These are phyloP conservation scores for Nasturtium officinale DNA, from an alignment of 345 rosid species.

Conservation along the genomic window DNA sequence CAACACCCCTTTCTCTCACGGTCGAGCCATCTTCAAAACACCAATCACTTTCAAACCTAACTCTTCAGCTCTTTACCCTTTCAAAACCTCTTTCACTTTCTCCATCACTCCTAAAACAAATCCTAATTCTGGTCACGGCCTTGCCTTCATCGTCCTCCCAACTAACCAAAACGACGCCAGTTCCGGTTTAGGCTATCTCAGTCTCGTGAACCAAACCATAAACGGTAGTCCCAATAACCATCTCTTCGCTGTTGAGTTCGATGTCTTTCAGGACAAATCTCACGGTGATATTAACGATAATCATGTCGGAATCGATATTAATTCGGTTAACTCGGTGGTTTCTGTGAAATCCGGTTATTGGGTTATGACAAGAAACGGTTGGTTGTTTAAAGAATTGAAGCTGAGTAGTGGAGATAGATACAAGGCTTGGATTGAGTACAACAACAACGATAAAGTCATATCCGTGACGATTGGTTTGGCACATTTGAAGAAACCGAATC, in stretches of 20 bases:
- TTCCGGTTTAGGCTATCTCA: conserved; percentile 42
- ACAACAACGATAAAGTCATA: conserved; percentile 16
- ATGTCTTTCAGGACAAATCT: conserved; percentile 37
- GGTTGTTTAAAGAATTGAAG: conserved; percentile 42
- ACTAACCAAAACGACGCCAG: conserved; percentile 21
- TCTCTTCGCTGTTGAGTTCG: conserved; percentile 42
- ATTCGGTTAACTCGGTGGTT: conserved; percentile 41
- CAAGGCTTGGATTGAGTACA: conserved; percentile 48
- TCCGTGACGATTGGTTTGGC: conserved; percentile 35
- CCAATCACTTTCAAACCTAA: conserved; percentile 33
- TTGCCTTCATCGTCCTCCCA: conserved; percentile 39
- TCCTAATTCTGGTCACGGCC: conserved; percentile 36
- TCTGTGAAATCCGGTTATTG: conserved; percentile 44
- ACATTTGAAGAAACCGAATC: conserved; percentile 37
- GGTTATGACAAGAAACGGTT: conserved; percentile 34
- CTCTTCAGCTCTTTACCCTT: conserved; percentile 30
- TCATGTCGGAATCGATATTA: conserved; percentile 51
- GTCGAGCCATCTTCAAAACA: conserved; percentile 32
- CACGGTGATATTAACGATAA: conserved; percentile 42
- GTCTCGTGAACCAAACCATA: conserved; percentile 43
- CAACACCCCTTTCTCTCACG: conserved; percentile 33
- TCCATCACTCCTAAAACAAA: conserved; percentile 39
- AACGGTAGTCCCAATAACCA: conserved; percentile 40
- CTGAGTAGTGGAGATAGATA: conserved; percentile 42
- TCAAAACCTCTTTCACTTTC: conserved; percentile 47